Conservation (phyloP, 331 rosid species). For the Rhamnella rubrinervis region DNA sequence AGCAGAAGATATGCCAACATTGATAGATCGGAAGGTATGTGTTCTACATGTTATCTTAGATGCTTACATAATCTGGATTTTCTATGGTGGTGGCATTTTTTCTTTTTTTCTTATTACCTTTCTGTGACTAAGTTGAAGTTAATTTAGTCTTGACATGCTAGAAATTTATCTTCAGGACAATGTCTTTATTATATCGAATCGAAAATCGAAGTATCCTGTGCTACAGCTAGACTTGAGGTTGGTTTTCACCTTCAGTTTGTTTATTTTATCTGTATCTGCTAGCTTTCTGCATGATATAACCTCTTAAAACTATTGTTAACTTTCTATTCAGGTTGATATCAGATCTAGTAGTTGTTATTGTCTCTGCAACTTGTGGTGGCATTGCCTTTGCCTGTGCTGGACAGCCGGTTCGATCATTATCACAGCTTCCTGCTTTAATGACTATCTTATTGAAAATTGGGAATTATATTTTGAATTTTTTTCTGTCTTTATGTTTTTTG, state of each 20-base stretch:
- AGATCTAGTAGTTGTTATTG: slow-evolving; percentile 91
- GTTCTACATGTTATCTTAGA: slow-evolving; percentile 21
- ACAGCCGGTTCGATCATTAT: slow-evolving; percentile 76
- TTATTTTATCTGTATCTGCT: slow-evolving; percentile 14
- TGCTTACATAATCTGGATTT: no score
- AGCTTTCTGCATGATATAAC: slow-evolving; percentile 26
- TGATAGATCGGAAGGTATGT: slow-evolving; percentile 82
- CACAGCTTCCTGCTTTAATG: slow-evolving; percentile 14
- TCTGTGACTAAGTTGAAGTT: background rate
- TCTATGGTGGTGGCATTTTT: no score
- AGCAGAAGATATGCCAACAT: slow-evolving; percentile 86
- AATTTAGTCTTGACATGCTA: slow-evolving; percentile 10
- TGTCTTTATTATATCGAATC: slow-evolving; percentile 86
- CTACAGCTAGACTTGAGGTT: slow-evolving; percentile 90
- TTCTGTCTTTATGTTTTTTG: background rate
- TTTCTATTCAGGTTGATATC: slow-evolving; percentile 72
- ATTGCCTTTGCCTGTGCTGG: slow-evolving; percentile 97
- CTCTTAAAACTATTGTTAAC: slow-evolving; percentile 25
- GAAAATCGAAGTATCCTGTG: slow-evolving; percentile 86
- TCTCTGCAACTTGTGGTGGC: slow-evolving; percentile 96
- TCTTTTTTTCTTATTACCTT: no score
- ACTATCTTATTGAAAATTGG: slow-evolving; percentile 5
- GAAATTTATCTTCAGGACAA: slow-evolving; percentile 58
- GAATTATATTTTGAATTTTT: background rate
- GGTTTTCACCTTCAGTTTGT: slow-evolving; percentile 12